Evolutionary conservation across 345 rosid genomes (phyloP), one percentile per base, ranked within the genome.

Genomic region (Microcos paniculata): DNA sequence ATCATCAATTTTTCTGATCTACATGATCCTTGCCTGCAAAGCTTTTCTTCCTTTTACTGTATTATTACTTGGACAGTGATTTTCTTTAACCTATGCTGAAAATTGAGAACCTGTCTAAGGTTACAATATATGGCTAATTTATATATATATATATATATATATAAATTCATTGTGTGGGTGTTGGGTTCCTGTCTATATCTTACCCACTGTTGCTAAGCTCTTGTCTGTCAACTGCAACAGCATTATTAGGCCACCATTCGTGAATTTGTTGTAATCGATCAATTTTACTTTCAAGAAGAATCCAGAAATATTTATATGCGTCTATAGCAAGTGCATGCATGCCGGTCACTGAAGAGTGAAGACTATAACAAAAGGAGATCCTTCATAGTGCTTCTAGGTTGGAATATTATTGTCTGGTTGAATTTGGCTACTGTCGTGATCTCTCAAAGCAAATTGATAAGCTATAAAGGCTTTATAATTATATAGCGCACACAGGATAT

Each of bases 181-280:
- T 52, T 43, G 61, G 71, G 67, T 28, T 51, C 71, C 75, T 51
- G 79, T 82, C 84, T 31, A 14, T 53, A 62, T 82, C 84, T n/a
- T 67, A 52, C 11, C 56, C 31, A 78, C 79, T 78, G 72, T 78
- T 58, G 49, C 65, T 52, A 21, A 69, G 58, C 72, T 74, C 75
- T 75, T 66, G 13, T 53, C 6, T 75, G 79, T 78, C 84, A 82
- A 78, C 80, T 64, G 74, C 77, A 71, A 75, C 24, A 72, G 79
- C 74, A 66, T 51, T 72, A 66, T 59, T 72, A 71, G 65, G 63
- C 65, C 62, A 56, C 79, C 72, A 66, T 74, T 68, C 24, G 9
- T 68, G 15, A 26, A 28, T 46, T 48, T 67, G 15, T 48, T 68
- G 4, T 46, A 16, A 15, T 14, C 71, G 38, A 26, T 45, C 4